phyloP scores from a whole-genome alignment of 805 yeast genomes.

The Ogataea glucozyma region DNA sequence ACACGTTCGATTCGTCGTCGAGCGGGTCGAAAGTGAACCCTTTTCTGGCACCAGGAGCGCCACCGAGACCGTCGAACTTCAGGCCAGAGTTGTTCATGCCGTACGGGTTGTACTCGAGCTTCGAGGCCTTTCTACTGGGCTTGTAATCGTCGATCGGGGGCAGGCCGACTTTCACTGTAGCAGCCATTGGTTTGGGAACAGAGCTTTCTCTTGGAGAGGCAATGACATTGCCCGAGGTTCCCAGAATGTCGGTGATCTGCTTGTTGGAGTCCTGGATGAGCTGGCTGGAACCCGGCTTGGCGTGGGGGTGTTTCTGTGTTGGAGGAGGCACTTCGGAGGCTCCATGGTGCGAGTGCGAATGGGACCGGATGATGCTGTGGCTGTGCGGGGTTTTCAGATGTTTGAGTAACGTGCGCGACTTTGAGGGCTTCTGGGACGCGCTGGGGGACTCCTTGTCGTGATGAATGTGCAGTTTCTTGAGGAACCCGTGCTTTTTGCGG shows the following conservation, averaged over 20 bases:
- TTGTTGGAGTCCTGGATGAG: slow-evolving; percentile 14
- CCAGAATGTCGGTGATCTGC: slow-evolving; percentile 24
- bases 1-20: slow-evolving; percentile 46
- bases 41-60: slow-evolving; percentile 24
- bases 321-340: not conserved
- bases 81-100: slow-evolving; percentile 45
- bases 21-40: slow-evolving; percentile 24
- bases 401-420: slow-evolving; percentile 14
- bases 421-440: slow-evolving; percentile 1
- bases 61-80: slow-evolving; percentile 8
- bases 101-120: slow-evolving; percentile 65
- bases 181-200: slow-evolving; percentile 13
- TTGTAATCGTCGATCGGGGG: slow-evolving; percentile 34
- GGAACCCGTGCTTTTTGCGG: slow-evolving; percentile 13
- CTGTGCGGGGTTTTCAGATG: slow-evolving; percentile 15
- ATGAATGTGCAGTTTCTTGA: slow-evolving; percentile 17
- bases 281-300: slow-evolving; percentile 15
- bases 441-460: slow-evolving; percentile 2
- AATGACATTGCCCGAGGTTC: slow-evolving; percentile 26
- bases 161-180: slow-evolving; percentile 26
- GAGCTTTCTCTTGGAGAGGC: slow-evolving; percentile 25
- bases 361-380: slow-evolving; percentile 1
- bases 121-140: slow-evolving; percentile 26
- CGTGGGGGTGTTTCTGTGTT: slow-evolving; percentile 7
- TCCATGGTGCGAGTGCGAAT: not conserved